These are phyloP conservation scores for Fusarium transvaalense DNA, from an alignment of 2,329 filamentous ascomycete species.

Conservation along the genomic window DNA sequence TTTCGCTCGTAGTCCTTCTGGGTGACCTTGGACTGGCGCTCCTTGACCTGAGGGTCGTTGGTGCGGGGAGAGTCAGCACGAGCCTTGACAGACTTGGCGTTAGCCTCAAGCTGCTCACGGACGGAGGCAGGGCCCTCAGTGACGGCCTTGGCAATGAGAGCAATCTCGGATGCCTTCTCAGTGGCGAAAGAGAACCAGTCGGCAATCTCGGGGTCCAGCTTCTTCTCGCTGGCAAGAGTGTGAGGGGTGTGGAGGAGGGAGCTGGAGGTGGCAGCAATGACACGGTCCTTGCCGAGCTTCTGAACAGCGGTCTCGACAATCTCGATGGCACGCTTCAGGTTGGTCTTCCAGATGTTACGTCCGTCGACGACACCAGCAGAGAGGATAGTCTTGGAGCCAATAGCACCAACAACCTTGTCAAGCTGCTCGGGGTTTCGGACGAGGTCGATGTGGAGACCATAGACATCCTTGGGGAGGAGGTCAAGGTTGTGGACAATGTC, in stretches of 20 bases:
- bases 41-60: slow-evolving; percentile 98
- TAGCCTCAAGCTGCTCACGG: slow-evolving; percentile 90
- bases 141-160: slow-evolving; percentile 95
- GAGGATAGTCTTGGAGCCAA: slow-evolving; percentile 89
- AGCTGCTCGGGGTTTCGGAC: slow-evolving; percentile 99
- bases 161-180: slow-evolving; percentile 93
- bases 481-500: slow-evolving; percentile 99
- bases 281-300: slow-evolving; percentile 96
- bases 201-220: slow-evolving; percentile 89
- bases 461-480: slow-evolving; percentile 80
- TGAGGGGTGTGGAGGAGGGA: slow-evolving; percentile 98
- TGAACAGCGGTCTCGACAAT: slow-evolving; percentile 89
- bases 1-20: slow-evolving; percentile 90
- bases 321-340: slow-evolving; percentile 96
- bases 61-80: slow-evolving; percentile 93
- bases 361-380: slow-evolving; percentile 98
- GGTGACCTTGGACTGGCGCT: slow-evolving; percentile 90
- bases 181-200: slow-evolving; percentile 99
- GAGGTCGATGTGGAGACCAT: slow-evolving; percentile 93
- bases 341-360: slow-evolving; percentile 99
- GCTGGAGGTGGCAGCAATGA: slow-evolving; percentile 96
- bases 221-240: slow-evolving; percentile 98
- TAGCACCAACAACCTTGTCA: slow-evolving; percentile 81
- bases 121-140: slow-evolving; percentile 91
- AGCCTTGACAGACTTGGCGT: slow-evolving; percentile 92